Base-by-base conservation (phyloP, 768 basidiomycete genomes). In the Leccinum uliginosum region DNA sequence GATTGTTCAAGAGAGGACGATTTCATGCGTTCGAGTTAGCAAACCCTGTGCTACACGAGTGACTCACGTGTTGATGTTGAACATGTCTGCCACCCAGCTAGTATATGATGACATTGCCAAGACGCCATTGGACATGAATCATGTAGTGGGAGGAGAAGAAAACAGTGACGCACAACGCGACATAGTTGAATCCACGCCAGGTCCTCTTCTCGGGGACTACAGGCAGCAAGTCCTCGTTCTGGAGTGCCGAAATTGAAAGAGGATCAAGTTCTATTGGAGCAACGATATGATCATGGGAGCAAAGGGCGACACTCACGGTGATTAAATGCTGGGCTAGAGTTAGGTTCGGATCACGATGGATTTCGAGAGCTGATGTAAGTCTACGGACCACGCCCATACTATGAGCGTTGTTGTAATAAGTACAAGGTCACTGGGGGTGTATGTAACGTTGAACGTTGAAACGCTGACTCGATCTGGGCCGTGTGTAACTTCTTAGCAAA, bases 71-170 rank as follows among this genome's bases (percentile, higher is more conserved):
- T 86, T 87, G 66, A 88, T 79, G 63, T 88, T 89, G 76, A 89
- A 91, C 62, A 81, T 83, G 73, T 91, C 89, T 38, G 86, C 87
- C 44, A 91, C 80, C 89, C 87, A 91, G 74, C 86, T 87, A n/a
- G n/a, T n/a, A 59, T 65, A 51, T 53, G 19, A 19, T 9, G n/a
- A n/a, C n/a, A 40, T 40, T 38, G 6, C 17, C 35, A 15, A 40
- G 38, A 43, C 19, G 11, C 19, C 40, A 43, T 43, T 43, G 2
- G 19, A 43, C 19, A 43, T 12, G n/a, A n/a, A n/a, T n/a, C 38
- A 40, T 30, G 45, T 29, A 34, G 44, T 19, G 53, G 43, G 14
- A 46, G 35, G 19, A 43, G 23, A 52, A 40, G 26, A 43, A 29
- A 21, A 55, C 10, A 38, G 21, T 51, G 43, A 62, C 80, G 60